Evolutionary conservation across 805 yeast genomes (phyloP).

Genomic region (Myxozyma nipponensis): DNA sequence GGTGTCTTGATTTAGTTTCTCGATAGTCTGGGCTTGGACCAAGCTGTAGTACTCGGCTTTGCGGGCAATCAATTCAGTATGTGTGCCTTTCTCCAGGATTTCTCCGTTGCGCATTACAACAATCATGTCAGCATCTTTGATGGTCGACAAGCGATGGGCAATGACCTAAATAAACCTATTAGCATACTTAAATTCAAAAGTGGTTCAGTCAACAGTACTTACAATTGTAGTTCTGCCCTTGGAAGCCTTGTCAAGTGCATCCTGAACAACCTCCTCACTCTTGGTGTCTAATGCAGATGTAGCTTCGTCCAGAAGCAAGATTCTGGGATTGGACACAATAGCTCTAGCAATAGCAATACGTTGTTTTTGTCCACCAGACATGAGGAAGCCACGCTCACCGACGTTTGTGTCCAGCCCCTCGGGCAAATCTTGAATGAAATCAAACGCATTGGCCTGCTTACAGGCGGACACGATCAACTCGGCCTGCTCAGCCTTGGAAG

Average conservation of each 20-base stretch:
- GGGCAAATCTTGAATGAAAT: conserved; percentile 51
- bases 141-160: conserved; percentile 87
- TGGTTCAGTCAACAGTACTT: background rate
- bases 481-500: conserved; percentile 39
- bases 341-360: conserved; percentile 62
- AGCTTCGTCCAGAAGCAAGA: conserved; percentile 60
- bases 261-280: conserved; percentile 57
- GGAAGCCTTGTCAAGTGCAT: conserved; percentile 42
- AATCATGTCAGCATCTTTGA: conserved; percentile 57
- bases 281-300: conserved; percentile 65
- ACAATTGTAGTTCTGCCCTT: conserved; percentile 52
- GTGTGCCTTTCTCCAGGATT: conserved; percentile 49
- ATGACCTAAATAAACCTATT: conserved; percentile 53
- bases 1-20: conserved; percentile 1
- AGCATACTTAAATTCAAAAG: background rate
- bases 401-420: conserved; percentile 49
- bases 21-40: conserved; percentile 39
- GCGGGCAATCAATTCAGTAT: conserved; percentile 36
- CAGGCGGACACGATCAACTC: conserved; percentile 44
- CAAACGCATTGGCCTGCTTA: conserved; percentile 50
- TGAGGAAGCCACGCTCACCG: conserved; percentile 56
- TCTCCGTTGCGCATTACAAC: conserved; percentile 51
- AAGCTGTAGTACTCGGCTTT: conserved; percentile 36
- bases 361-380: conserved; percentile 68
- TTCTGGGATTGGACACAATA: conserved; percentile 50